Evolutionary conservation across 2,329 filamentous ascomycete species (phyloP).

Genomic region (Aspergillus neotritici): DNA sequence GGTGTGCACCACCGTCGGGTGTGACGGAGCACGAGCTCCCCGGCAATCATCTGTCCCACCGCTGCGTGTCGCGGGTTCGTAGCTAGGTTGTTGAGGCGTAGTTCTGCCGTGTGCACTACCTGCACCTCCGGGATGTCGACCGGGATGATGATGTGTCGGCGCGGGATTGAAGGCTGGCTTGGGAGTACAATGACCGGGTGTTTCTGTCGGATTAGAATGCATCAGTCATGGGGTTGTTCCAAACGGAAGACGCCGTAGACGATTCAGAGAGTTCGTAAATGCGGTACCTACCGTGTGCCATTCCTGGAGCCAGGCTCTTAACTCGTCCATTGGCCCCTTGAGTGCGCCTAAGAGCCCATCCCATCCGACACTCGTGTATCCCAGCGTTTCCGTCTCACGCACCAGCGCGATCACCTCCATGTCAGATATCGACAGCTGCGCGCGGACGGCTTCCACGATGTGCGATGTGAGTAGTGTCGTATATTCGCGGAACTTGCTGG

Average conservation of each 20-base stretch:
- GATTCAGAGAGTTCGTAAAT: not conserved
- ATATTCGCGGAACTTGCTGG: conserved; percentile 44
- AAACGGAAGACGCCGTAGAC: conserved; percentile 8
- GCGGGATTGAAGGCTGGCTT: conserved; percentile 33
- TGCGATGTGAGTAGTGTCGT: conserved; percentile 49
- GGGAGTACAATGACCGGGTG: conserved; percentile 30
- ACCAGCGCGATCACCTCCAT: conserved; percentile 52
- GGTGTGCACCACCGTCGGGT: conserved; percentile 50
- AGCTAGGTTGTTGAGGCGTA: conserved; percentile 27
- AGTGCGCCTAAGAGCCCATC: conserved; percentile 47
- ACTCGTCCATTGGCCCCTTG: conserved; percentile 38
- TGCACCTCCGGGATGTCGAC: conserved; percentile 82
- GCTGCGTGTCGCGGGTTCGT: conserved; percentile 33
- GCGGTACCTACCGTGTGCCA: conserved; percentile 51
- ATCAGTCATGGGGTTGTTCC: conserved; percentile 7
- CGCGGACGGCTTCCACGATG: conserved; percentile 44
- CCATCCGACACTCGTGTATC: conserved; percentile 52
- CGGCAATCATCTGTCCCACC: conserved; percentile 45
- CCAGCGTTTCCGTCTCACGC: conserved; percentile 47
- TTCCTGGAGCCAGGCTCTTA: conserved; percentile 48
- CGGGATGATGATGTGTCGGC: conserved; percentile 70
- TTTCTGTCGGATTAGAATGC: conserved; percentile 20
- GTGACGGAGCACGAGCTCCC: conserved; percentile 47
- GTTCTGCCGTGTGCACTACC: conserved; percentile 68
- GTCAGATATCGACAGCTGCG: conserved; percentile 43